Evolutionary conservation across 2,329 filamentous ascomycete species (phyloP).

Genomic region (Nakataea oryzae): DNA sequence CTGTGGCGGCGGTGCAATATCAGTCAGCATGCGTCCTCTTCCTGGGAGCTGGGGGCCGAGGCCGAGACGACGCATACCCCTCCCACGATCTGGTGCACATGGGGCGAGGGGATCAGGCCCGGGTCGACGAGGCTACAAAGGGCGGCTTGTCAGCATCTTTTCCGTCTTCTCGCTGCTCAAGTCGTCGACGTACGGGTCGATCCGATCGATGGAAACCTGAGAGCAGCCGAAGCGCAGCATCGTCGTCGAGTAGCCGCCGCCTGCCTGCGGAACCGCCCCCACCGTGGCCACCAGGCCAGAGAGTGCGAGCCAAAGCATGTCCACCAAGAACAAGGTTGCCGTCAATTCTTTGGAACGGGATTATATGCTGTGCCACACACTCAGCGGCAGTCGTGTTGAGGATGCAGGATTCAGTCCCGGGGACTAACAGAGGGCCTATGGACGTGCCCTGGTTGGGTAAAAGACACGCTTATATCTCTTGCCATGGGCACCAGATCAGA

Average conservation of each 20-base stretch:
- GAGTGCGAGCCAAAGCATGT: not conserved
- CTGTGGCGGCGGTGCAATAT: too few relatives aligned
- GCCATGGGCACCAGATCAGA: too few relatives aligned
- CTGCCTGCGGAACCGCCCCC: not conserved
- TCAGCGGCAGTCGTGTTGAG: not conserved
- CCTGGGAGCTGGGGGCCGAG: not conserved
- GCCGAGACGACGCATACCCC: not conserved
- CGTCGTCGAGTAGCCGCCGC: not conserved
- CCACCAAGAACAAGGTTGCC: not conserved
- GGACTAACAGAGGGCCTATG: not conserved
- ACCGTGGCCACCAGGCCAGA: not conserved
- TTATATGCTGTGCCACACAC: not conserved
- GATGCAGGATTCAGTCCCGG: not conserved
- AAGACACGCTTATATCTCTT: not conserved
- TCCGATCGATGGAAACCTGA: not conserved
- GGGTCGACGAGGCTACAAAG: not conserved
- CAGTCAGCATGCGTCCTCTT: not conserved
- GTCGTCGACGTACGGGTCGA: not conserved
- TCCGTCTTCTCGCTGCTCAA: not conserved
- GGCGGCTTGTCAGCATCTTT: not conserved
- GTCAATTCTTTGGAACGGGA: not conserved
- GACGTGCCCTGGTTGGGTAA: not conserved
- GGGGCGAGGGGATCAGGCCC: not conserved
- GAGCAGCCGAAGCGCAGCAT: conserved; percentile 4
- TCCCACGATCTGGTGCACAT: conserved; percentile 1